Evolutionary conservation across 2,329 filamentous ascomycete genomes (phyloP).

Genomic region (Xylogone sp.): DNA sequence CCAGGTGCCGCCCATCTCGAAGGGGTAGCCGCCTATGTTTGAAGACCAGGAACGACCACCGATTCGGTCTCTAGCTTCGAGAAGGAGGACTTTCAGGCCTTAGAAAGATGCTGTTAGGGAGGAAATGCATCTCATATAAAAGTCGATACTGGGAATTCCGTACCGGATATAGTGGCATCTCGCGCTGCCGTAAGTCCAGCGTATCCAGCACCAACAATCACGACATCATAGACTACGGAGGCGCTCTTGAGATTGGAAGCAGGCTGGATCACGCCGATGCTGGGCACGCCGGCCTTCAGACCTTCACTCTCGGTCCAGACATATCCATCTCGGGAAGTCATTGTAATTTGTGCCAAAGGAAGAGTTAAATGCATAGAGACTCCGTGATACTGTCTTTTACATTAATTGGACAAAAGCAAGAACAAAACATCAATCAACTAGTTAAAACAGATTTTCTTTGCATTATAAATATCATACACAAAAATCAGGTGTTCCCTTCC

Average conservation of each 20-base stretch:
- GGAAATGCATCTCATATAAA: slow-evolving; percentile 3
- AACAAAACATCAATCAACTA: too few relatives aligned
- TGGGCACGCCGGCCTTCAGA: neutral
- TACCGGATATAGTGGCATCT: slow-evolving; percentile 13
- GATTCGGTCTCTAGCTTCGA: slow-evolving; percentile 45
- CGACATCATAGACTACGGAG: slow-evolving; percentile 11
- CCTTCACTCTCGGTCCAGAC: neutral
- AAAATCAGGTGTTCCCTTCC: too few relatives aligned
- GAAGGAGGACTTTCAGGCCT: slow-evolving; percentile 33
- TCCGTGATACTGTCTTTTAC: too few relatives aligned
- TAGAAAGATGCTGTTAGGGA: slow-evolving; percentile 20
- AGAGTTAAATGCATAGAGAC: too few relatives aligned
- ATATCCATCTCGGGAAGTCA: slow-evolving; percentile 2
- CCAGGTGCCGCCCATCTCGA: slow-evolving; percentile 48
- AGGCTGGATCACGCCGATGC: slow-evolving; percentile 1
- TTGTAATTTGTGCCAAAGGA: too few relatives aligned
- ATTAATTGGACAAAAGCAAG: too few relatives aligned
- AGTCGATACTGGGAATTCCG: neutral
- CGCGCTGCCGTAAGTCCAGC: slow-evolving; percentile 28
- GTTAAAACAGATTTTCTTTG: too few relatives aligned
- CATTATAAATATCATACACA: too few relatives aligned
- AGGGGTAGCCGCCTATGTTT: slow-evolving; percentile 38
- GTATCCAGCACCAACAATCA: slow-evolving; percentile 31
- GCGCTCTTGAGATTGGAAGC: neutral
- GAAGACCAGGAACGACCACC: slow-evolving; percentile 44